Base-by-base conservation (phyloP, 345 rosid species). In the Nasturtium officinale region DNA sequence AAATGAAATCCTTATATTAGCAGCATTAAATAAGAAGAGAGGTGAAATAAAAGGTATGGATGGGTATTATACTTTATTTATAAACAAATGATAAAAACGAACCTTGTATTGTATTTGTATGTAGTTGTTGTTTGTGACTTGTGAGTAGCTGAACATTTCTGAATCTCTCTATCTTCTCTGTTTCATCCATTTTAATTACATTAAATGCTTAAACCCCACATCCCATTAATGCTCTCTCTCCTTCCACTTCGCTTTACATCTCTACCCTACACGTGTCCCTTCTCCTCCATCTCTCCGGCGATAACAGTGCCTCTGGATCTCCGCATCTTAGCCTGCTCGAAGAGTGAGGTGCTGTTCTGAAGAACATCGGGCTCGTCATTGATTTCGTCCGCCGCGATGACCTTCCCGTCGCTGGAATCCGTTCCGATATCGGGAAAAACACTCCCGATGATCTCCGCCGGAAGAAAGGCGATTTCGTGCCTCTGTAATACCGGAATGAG, bases 301-400 rank as follows among this genome's bases (percentile, higher is more conserved):
- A 94, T 2, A 94, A 68, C 40, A 94, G 60, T 37, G 98, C 98
- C 84, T 94, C 98, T 17, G 98, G 98, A 82, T 94, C 97, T 51
- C 98, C 98, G 67, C 98, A 94, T 77, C 98, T 74, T 15, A 91
- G 69, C 78, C 98, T 73, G 81, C 98, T 94, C 35, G 98, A 89
- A 54, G 96, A 83, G 79, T 85, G 87, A 17, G 83, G 81, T 46
- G 83, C 81, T 42, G 79, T 78, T 65, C 87, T 60, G 1, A 77
- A 62, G 55, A 86, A 88, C 96, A 85, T 85, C 16, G 96, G 98
- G 20, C 98, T 93, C 79, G 87, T 81, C 92, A 89, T 82, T 6
- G 96, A 86, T 78, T 90, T 93, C 72, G 89, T 74, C 75, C 92
- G 71, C 11, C 89, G 73, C 50, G 96, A 90, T 1, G 84, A 83